Percentiles rank a stretch among this genome's conserved stretches.
phyloP scores from a whole-genome alignment of 495 filamentous ascomycete genomes.

The Aspergillus biplanus region DNA sequence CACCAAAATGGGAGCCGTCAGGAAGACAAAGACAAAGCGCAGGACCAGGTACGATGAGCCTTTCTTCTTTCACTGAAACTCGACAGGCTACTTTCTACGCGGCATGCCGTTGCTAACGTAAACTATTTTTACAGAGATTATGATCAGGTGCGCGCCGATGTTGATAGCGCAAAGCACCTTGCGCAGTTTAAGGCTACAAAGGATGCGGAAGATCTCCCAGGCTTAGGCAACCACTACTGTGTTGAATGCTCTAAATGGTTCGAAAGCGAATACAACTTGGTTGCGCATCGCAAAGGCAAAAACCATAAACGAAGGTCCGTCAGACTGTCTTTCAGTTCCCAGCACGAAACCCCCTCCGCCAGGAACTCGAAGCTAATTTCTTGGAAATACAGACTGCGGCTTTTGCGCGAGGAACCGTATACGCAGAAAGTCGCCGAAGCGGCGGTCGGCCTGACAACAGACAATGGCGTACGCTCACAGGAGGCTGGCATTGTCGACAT shows the following conservation, averaged over 20 bases:
- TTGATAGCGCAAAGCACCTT: conserved; percentile 75
- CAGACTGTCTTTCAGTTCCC: not conserved
- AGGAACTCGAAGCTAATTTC: no score
- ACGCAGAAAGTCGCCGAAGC: conserved; percentile 84
- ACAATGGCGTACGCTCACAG: conserved; percentile 57
- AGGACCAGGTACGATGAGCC: conserved; percentile 52
- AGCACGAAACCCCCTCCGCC: no score
- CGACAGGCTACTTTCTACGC: not conserved
- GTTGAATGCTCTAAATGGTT: conserved; percentile 96
- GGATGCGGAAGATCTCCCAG: conserved; percentile 83
- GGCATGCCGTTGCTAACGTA: not conserved
- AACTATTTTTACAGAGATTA: conserved; percentile 62
- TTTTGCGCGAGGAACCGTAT: conserved; percentile 80
- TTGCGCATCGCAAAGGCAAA: conserved; percentile 81
- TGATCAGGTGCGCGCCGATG: conserved; percentile 85
- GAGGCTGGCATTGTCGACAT: conserved; percentile 38
- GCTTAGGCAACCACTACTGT: conserved; percentile 81
- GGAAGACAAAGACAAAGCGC: conserved; percentile 62
- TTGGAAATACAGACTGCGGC: conserved; percentile 60
- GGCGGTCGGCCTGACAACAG: conserved; percentile 69
- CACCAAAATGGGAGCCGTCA: conserved; percentile 57
- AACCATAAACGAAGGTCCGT: conserved; percentile 86
- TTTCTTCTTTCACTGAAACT: not conserved
- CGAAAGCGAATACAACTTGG: conserved; percentile 79
- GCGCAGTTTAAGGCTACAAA: conserved; percentile 75